Conservation (phyloP, 2,329 filamentous ascomycete species). For the Zarea fungicola region DNA sequence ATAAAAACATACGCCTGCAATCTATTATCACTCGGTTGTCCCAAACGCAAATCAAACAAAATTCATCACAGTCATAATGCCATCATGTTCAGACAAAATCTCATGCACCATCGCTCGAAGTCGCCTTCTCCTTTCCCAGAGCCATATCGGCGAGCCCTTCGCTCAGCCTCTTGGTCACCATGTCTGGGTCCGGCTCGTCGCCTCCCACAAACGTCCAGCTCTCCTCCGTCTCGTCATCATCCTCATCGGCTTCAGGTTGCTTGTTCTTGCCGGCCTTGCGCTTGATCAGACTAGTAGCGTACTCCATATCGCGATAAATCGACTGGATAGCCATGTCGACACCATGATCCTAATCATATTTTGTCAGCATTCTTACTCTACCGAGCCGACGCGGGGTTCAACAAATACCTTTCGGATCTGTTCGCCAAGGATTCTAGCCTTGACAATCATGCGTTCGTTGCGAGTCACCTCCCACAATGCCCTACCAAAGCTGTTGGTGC, state of each 20-base stretch:
- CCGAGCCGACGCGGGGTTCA: neutral
- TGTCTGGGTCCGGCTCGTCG: slow-evolving; percentile 42
- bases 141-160: slow-evolving; percentile 25
- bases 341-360: slow-evolving; percentile 65
- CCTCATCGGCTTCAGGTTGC: slow-evolving; percentile 31
- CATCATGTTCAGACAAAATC: neutral
- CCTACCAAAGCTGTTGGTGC: slow-evolving; percentile 75
- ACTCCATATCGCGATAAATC: slow-evolving; percentile 92
- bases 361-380: slow-evolving; percentile 21
- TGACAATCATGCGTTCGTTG: slow-evolving; percentile 84
- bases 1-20: too few relatives aligned
- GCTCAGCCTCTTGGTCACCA: slow-evolving; percentile 36
- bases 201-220: slow-evolving; percentile 85
- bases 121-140: slow-evolving; percentile 18
- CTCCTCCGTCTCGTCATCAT: slow-evolving; percentile 63
- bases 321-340: slow-evolving; percentile 86
- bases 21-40: too few relatives aligned
- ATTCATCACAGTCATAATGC: slow-evolving; percentile 2
- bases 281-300: slow-evolving; percentile 78
- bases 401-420: slow-evolving; percentile 73
- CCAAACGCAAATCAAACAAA: neutral
- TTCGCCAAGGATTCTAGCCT: slow-evolving; percentile 76
- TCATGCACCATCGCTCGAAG: slow-evolving; percentile 20
- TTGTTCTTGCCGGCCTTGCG: slow-evolving; percentile 51
- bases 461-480: slow-evolving; percentile 90